These are phyloP conservation scores for Termitomyces sp. DNA, from an alignment of 768 basidiomycete genomes.

Conservation along the genomic window DNA sequence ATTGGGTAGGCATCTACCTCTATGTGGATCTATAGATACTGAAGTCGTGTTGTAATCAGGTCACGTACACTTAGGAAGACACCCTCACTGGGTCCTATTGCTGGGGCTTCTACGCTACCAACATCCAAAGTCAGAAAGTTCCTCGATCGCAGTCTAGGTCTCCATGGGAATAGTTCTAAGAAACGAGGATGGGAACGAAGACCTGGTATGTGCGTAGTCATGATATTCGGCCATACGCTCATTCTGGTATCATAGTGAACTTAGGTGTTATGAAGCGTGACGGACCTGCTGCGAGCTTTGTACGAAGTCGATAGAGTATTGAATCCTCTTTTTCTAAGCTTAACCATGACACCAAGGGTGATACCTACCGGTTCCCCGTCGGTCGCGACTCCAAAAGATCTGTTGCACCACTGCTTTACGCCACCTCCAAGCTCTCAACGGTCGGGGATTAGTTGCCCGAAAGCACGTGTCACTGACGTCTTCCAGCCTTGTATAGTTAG, in stretches of 20 bases:
- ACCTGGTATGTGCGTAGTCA: conserved; percentile 37
- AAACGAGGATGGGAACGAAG: conserved; percentile 53
- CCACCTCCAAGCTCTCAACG: background rate
- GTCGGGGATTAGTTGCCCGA: background rate
- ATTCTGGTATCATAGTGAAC: conserved; percentile 32
- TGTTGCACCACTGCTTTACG: background rate
- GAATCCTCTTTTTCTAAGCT: background rate
- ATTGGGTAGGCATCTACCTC: conserved; percentile 40
- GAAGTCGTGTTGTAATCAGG: conserved; percentile 23
- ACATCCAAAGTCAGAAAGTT: conserved; percentile 46
- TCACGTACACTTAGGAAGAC: conserved; percentile 50
- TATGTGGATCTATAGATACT: background rate
- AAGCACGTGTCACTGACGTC: background rate
- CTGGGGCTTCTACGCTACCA: conserved; percentile 38
- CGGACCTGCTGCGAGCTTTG: conserved; percentile 52
- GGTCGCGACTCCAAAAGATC: background rate
- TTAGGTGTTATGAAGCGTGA: conserved; percentile 48
- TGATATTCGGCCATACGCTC: background rate
- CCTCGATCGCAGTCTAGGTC: conserved; percentile 41
- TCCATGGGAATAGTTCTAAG: conserved; percentile 33
- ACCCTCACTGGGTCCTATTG: conserved; percentile 24
- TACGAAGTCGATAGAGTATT: conserved; percentile 23
- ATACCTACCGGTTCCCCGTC: background rate
- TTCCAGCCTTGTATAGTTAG: no score
- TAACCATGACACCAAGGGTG: no score